Base-by-base conservation (phyloP, 2,329 filamentous ascomycete species). In the Capronia coronata region DNA sequence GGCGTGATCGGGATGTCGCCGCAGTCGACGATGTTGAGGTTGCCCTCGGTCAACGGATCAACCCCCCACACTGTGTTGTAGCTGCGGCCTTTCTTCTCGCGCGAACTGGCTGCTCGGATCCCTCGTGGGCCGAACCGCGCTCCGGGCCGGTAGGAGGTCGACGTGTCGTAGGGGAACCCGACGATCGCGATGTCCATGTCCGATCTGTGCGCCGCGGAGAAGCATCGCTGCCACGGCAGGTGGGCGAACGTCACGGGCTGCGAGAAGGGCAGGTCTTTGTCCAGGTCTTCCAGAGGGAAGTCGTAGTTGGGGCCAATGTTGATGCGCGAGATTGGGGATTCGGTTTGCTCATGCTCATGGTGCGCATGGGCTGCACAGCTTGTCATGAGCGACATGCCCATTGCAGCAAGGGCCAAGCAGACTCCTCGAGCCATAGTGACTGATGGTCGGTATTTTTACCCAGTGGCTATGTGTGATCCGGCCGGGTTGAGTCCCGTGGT, bases 1-100 rank as follows among this genome's bases (percentile, higher is more conserved):
- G 86, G 89, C 11, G 86, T 91, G 3, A 91, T 86, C 0, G 86
- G 86, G 42, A 91, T 87, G 63, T 91, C 86, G 52, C 87, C 87
- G 64, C 87, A 93, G 66, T 93, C 87, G 1, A 93, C 69, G 2
- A 93, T 80, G 34, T 78, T 87, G 5, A 54, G 42, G 18, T 48
- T 9, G 58, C 52, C 13, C 46, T 52, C 48, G 57, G 54, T 23
- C 27, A 61, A 60, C 2, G 63, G 63, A 45, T 65, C 58, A 1
- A 64, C 48, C 2, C 52, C 59, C 61, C 59, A 63, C 11, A 61
- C 51, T 3, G 58, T 57, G 39, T 63, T 63, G 49, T 62, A 64
- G 52, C 59, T 61, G 8, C 62, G 56, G 23, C 61, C 58, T 29
- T 61, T 62, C 39, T 62, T 61, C 41, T 65, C 61, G 13, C 62